Evolutionary conservation across 129 eudicot genomes (phyloP).

Genomic region (Scalesia atractyloides): DNA sequence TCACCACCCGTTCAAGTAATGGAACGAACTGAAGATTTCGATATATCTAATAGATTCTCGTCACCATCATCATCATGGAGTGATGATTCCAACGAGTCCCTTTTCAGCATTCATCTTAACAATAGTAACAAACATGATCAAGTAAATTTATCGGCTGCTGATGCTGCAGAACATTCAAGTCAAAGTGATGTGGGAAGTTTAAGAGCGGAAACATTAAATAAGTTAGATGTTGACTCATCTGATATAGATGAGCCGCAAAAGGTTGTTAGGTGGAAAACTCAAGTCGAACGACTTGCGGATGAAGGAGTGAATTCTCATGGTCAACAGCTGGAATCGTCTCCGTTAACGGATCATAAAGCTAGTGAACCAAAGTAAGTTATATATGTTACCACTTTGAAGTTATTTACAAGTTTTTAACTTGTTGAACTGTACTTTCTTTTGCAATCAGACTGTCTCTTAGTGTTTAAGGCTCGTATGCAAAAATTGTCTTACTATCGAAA

Average conservation of each 20-base stretch:
- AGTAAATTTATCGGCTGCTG: constrained; percentile 24
- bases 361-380: constrained; percentile 32
- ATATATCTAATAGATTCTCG: constrained; percentile 25
- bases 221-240: constrained; percentile 17
- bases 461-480: not conserved
- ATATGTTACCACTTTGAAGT: not conserved
- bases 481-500: not conserved
- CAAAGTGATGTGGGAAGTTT: constrained; percentile 24
- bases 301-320: constrained; percentile 30
- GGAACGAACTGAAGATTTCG: constrained; percentile 50
- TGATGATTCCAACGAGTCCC: constrained; percentile 63
- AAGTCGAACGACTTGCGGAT: constrained; percentile 36
- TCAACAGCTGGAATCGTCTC: constrained; percentile 30
- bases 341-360: constrained; percentile 9
- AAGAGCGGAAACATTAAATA: constrained; percentile 20
- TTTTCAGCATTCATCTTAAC: constrained; percentile 66
- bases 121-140: constrained; percentile 48
- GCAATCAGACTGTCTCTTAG: not conserved
- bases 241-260: constrained; percentile 36
- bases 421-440: constrained; percentile 5
- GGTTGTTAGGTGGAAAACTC: constrained; percentile 35
- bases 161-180: constrained; percentile 34
- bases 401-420: not conserved
- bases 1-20: constrained; percentile 70
- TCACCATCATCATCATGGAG: constrained; percentile 59